Conservation (phyloP, 306 rosid genomes). For the Vicia faba region DNA sequence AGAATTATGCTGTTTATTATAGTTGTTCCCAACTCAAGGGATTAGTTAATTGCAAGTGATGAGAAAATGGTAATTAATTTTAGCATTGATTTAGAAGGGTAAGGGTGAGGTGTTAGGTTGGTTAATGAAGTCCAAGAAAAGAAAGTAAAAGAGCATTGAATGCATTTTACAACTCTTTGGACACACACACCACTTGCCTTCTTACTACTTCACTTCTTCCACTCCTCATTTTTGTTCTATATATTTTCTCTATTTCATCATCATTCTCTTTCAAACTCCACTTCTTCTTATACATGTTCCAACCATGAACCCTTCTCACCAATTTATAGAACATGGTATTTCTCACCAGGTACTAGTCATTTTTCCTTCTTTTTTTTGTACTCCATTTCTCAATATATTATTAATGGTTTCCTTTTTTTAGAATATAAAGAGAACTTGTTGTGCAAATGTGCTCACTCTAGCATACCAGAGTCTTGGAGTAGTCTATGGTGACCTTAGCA, state of each 20-base stretch:
- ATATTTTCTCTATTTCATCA: constrained; percentile 44
- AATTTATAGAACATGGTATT: constrained; percentile 57
- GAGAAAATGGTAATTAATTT: too few species aligned
- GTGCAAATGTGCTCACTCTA: constrained; percentile 55
- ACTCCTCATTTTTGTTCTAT: constrained; percentile 34
- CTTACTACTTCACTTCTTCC: constrained; percentile 41
- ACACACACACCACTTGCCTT: constrained; percentile 53
- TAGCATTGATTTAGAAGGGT: constrained; percentile 28
- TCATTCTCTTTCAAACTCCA: constrained; percentile 28
- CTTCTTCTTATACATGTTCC: constrained; percentile 25
- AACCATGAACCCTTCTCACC: constrained; percentile 70
- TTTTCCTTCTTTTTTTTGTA: background rate
- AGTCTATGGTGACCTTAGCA: constrained; percentile 84
- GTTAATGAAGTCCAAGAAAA: constrained; percentile 31
- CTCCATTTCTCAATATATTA: background rate
- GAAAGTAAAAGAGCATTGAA: constrained; percentile 53
- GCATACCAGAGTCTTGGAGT: constrained; percentile 91
- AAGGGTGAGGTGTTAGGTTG: constrained; percentile 42
- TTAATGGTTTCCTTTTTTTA: constrained; percentile 43
- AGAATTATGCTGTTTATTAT: too few species aligned
- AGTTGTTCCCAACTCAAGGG: too few species aligned
- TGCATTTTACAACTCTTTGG: constrained; percentile 53
- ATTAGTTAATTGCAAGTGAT: too few species aligned
- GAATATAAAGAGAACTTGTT: constrained; percentile 60
- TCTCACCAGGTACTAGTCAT: constrained; percentile 62